These are phyloP conservation scores for Furcasterigmium sp. DNA, from an alignment of 2,329 filamentous ascomycete species.

Conservation along the genomic window DNA sequence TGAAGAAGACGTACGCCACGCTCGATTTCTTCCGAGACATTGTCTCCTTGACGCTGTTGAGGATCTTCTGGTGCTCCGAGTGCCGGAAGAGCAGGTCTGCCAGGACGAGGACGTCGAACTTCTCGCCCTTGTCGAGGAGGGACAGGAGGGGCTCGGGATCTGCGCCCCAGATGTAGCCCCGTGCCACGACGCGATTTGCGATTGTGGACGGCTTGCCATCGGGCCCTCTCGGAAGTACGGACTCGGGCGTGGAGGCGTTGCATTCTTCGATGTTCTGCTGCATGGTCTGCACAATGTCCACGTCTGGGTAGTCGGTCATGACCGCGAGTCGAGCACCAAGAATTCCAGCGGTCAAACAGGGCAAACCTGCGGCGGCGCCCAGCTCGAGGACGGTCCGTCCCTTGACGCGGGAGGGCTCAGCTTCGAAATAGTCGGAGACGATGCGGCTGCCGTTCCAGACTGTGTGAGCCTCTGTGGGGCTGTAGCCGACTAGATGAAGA, in stretches of 20 bases:
- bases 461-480: constrained; percentile 83
- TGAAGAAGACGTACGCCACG: constrained; percentile 84
- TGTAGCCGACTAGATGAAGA: constrained; percentile 79
- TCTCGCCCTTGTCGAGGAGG: constrained; percentile 36
- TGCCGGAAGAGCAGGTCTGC: constrained; percentile 91
- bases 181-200: constrained; percentile 42
- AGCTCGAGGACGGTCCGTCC: constrained; percentile 77
- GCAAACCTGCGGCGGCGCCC: constrained; percentile 81
- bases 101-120: constrained; percentile 78
- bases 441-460: constrained; percentile 88
- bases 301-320: constrained; percentile 85
- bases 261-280: constrained; percentile 65
- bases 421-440: constrained; percentile 73
- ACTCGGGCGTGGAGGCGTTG: constrained; percentile 22
- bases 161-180: constrained; percentile 82
- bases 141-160: constrained; percentile 52
- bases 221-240: background rate
- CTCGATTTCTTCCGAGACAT: constrained; percentile 51
- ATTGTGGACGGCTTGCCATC: constrained; percentile 16
- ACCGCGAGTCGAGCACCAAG: constrained; percentile 68
- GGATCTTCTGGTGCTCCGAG: constrained; percentile 74
- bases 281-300: constrained; percentile 76
- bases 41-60: constrained; percentile 65
- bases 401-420: constrained; percentile 56
- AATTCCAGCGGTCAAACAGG: constrained; percentile 70